Base-by-base conservation (phyloP, 2,329 filamentous ascomycete genomes). In the Claviceps purpurea region DNA sequence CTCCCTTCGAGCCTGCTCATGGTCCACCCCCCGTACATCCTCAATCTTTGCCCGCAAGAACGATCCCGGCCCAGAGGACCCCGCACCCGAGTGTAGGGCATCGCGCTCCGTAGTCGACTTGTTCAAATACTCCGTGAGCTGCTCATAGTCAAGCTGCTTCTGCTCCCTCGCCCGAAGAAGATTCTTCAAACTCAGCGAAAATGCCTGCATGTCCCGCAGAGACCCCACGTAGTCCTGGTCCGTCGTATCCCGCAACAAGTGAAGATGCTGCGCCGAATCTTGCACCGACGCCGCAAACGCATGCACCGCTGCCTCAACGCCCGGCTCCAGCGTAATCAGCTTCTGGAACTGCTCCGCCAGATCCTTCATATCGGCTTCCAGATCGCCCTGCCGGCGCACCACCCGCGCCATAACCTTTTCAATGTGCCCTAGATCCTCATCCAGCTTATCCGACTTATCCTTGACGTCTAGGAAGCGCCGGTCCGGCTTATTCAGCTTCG, bases 61-160 rank as follows among this genome's bases (percentile, higher is more conserved):
- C 4, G 89, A 86, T 1, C 89, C 89, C 5, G 57, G 87, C 48
- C 80, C 79, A 22, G 64, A 60, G 26, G 65, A 60, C 50, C 64
- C 61, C 58, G 84, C 81, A 11, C 82, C 81, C 0, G 81, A 80
- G 8, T 76, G 75, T 2, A 95, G 80, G 16, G 79, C 75, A 68
- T 98, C 93, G 47, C 90, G 85, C 68, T 98, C 93, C 3, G 82
- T 73, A 2, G 88, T 89, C 1, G 88, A 89, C 66, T 95, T 95
- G 70, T 87, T 87, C 51, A 96, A 85, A 68, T 97, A 97, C 65
- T 97, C 91, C 30, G 89, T 95, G 38, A 98, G 77, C 58, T 89
- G 90, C 70, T 98, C 93, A 63, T 91, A 95, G 71, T 98, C 93
- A 53, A 98, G 84, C 67, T 98, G 93, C 66, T 98, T 98, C 71